Conservation (phyloP, 257 asterid genomes). For the Verbena officinalis region DNA sequence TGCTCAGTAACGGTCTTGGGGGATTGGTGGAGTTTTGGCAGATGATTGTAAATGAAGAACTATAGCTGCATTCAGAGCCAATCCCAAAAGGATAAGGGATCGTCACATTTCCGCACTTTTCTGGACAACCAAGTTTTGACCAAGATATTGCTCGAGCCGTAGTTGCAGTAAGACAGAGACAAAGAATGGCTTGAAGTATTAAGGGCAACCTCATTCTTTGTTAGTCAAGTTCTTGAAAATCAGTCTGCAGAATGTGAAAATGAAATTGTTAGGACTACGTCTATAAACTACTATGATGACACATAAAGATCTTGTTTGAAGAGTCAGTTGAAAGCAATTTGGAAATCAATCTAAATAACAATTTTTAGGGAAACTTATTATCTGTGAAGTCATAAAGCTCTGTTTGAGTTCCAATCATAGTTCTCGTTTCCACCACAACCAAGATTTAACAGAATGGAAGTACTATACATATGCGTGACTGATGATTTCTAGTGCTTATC, state of each 20-base stretch:
- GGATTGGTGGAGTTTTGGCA: slow-evolving; percentile 29
- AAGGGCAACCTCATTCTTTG: slow-evolving; percentile 1
- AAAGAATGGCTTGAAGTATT: background rate
- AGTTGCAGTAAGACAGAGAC: slow-evolving; percentile 20
- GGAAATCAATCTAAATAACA: background rate
- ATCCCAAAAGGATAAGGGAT: slow-evolving; percentile 52
- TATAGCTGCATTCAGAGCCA: slow-evolving; percentile 31
- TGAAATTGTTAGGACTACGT: too few species aligned
- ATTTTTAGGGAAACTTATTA: too few species aligned
- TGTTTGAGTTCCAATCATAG: too few species aligned
- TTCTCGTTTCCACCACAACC: too few species aligned
- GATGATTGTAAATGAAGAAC: slow-evolving; percentile 32
- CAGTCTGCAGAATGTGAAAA: slow-evolving; percentile 12
- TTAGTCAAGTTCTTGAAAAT: background rate
- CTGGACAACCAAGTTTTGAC: slow-evolving; percentile 31
- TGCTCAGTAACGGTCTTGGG: slow-evolving; percentile 32
- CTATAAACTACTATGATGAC: too few species aligned
- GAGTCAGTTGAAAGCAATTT: background rate
- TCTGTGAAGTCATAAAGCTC: too few species aligned
- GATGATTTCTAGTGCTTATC: too few species aligned
- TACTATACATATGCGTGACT: too few species aligned
- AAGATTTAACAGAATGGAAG: too few species aligned
- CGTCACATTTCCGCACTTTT: slow-evolving; percentile 39
- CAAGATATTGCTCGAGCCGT: slow-evolving; percentile 2
- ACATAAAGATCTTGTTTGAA: background rate